Percentiles rank a stretch among this genome's conserved stretches.
Evolutionary conservation across 148 eudicot genomes (phyloP).

Genomic region (Rhododendron mucronatum): DNA sequence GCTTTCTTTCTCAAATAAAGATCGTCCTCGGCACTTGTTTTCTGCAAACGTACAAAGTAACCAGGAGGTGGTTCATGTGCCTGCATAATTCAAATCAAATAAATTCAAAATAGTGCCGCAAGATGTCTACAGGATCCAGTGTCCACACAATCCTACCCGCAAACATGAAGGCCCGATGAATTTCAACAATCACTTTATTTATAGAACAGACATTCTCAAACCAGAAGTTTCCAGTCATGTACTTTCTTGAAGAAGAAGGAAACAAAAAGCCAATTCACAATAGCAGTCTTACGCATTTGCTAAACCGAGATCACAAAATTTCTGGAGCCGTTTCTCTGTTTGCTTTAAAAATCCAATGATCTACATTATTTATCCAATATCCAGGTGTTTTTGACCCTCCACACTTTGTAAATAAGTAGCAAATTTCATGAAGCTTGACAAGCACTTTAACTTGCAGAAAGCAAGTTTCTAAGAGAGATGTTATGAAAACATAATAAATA

Average conservation of each 20-base stretch:
- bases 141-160: not conserved
- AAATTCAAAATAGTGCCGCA: not conserved
- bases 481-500: not conserved
- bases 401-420: not conserved
- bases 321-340: not conserved
- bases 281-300: not conserved
- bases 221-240: not conserved
- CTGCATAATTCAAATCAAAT: constrained; percentile 29
- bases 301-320: not conserved
- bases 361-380: not conserved
- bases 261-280: not conserved
- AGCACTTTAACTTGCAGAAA: not conserved
- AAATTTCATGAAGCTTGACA: not conserved
- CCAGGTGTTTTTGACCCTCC: not conserved
- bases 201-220: constrained; percentile 3
- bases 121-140: not conserved
- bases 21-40: constrained; percentile 45
- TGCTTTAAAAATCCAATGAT: not conserved
- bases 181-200: not conserved
- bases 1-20: constrained; percentile 54
- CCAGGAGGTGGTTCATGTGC: constrained; percentile 71
- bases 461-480: not conserved
- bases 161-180: not conserved
- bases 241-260: not conserved
- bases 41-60: constrained; percentile 57